A percentile compares a stretch with the other conserved stretches of the same genome.
Evolutionary conservation across 2,329 filamentous ascomycete species (phyloP).

Genomic region (Beauveria pseudobassiana): DNA sequence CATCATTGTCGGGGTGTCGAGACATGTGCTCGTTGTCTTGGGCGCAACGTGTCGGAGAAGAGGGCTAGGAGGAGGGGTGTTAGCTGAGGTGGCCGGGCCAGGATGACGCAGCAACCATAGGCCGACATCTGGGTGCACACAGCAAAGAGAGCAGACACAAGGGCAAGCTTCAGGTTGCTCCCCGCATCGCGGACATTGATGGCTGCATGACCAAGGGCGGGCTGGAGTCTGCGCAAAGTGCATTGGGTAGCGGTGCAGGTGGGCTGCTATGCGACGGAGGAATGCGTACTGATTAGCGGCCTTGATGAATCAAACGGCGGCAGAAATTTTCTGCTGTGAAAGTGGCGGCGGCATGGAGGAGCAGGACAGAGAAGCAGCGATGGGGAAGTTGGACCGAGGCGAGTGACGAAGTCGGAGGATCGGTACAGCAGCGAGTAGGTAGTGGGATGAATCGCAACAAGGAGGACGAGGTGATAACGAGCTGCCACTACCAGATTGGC

Average conservation of each 20-base stretch:
- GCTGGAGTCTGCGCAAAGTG: background rate
- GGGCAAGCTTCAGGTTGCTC: background rate
- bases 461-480: slow-evolving; percentile 2
- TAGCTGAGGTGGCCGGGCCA: background rate
- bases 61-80: background rate
- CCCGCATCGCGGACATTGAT: background rate
- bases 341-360: slow-evolving; percentile 4
- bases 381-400: background rate
- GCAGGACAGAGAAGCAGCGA: background rate
- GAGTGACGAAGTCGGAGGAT: background rate
- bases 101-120: background rate
- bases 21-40: slow-evolving; percentile 47
- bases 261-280: background rate
- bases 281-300: slow-evolving; percentile 6
- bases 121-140: background rate
- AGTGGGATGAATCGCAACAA: background rate
- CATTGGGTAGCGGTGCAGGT: slow-evolving; percentile 9
- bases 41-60: slow-evolving; percentile 1
- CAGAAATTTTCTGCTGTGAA: background rate
- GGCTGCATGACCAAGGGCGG: background rate
- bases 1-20: slow-evolving; percentile 50
- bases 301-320: background rate
- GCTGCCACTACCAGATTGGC: slow-evolving; percentile 5
- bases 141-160: background rate
- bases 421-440: background rate